These are phyloP conservation scores for Vanrija humicola DNA, from an alignment of 1,284 basidiomycete species.

Conservation along the genomic window DNA sequence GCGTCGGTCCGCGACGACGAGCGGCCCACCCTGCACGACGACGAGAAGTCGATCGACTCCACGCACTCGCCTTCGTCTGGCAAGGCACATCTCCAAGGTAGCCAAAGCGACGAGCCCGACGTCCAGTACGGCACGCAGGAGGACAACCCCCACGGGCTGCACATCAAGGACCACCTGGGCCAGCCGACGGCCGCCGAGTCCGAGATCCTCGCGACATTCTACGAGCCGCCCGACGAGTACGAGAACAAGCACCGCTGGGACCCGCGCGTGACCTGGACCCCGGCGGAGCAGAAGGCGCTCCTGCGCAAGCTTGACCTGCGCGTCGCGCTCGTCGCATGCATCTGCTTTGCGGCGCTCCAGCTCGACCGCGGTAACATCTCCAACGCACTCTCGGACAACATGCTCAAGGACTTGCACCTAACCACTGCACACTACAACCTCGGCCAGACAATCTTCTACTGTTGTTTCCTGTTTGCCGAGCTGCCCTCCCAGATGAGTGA, in stretches of 20 bases:
- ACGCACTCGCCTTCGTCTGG: too few relatives aligned
- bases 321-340: slow-evolving; percentile 29
- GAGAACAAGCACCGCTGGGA: slow-evolving; percentile 47
- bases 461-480: slow-evolving; percentile 41
- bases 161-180: not conserved
- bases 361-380: slow-evolving; percentile 39
- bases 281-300: slow-evolving; percentile 38
- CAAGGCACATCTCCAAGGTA: too few relatives aligned
- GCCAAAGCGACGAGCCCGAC: too few relatives aligned
- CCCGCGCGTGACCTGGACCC: slow-evolving; percentile 43
- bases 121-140: too few relatives aligned
- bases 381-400: slow-evolving; percentile 44
- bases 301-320: slow-evolving; percentile 30
- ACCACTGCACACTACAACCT: slow-evolving; percentile 47
- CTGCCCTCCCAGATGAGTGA: slow-evolving; percentile 40
- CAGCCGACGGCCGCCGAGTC: too few relatives aligned
- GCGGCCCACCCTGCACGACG: too few relatives aligned
- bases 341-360: slow-evolving; percentile 40
- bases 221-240: slow-evolving; percentile 35
- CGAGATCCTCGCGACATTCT: slow-evolving; percentile 13
- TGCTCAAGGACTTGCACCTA: slow-evolving; percentile 44
- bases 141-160: too few relatives aligned
- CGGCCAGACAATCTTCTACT: slow-evolving; percentile 40
- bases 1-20: too few relatives aligned
- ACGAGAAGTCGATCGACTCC: too few relatives aligned